Conservation (phyloP, 1,284 basidiomycete genomes). For the Dichomitus squalens region DNA sequence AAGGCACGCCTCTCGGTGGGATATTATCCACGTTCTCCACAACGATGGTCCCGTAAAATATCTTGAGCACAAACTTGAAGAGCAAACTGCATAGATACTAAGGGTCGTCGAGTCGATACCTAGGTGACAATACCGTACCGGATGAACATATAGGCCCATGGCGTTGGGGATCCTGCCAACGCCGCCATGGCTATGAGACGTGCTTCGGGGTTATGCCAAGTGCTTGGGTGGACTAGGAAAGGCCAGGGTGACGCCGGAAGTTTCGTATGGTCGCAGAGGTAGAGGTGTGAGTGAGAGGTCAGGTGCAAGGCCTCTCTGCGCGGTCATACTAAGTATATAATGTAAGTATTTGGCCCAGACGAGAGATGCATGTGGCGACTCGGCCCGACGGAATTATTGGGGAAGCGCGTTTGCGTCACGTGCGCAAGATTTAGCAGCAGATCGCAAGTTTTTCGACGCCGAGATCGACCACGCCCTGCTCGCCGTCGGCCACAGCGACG, state of each 20-base stretch:
- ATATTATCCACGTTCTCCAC: slow-evolving; percentile 76
- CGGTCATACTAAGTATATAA: too few species aligned
- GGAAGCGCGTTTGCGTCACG: background rate
- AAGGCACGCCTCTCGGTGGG: slow-evolving; percentile 71
- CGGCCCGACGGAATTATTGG: too few species aligned
- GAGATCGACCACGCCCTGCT: background rate
- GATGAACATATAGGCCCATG: slow-evolving; percentile 71
- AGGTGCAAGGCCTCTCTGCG: too few species aligned
- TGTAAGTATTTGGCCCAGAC: background rate
- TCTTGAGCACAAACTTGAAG: slow-evolving; percentile 80
- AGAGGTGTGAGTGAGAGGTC: too few species aligned
- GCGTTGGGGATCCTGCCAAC: slow-evolving; percentile 38
- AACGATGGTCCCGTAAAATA: slow-evolving; percentile 88
- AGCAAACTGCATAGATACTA: slow-evolving; percentile 48
- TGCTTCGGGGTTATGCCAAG: too few species aligned
- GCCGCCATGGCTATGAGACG: background rate
- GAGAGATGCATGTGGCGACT: background rate
- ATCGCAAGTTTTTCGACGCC: background rate
- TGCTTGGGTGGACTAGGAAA: background rate
- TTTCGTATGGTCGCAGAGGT: background rate
- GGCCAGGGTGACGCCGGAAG: background rate
- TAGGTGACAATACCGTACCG: slow-evolving; percentile 41
- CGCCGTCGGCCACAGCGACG: slow-evolving; percentile 1
- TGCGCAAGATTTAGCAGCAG: background rate
- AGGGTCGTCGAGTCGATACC: background rate